A percentile compares a stretch with the other conserved stretches of the same genome.
These are phyloP conservation scores for Zychaea mexicana DNA, from an alignment of 371 early-diverging fungal genomes.

Conservation along the genomic window DNA sequence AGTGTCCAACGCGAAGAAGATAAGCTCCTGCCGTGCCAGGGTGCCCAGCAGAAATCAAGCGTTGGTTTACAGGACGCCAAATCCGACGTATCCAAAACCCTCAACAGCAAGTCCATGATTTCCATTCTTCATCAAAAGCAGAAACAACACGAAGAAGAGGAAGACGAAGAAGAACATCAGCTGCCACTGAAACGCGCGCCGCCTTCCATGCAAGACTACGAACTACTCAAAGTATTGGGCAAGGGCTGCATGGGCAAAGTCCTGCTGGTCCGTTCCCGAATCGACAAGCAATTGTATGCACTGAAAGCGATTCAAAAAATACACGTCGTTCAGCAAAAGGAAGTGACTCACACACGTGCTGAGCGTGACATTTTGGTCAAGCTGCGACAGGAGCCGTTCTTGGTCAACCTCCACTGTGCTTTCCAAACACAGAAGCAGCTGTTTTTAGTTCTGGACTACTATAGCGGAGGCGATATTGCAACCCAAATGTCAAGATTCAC, in stretches of 20 bases:
- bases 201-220: constrained; percentile 45
- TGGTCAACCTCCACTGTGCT: constrained; percentile 71
- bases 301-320: constrained; percentile 76
- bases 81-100: not conserved
- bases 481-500: constrained; percentile 72
- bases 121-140: not conserved
- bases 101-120: not conserved
- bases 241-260: constrained; percentile 79
- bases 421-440: constrained; percentile 73
- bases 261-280: constrained; percentile 58
- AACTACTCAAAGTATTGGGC: constrained; percentile 73
- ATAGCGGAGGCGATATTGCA: constrained; percentile 83
- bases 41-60: not conserved
- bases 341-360: constrained; percentile 62
- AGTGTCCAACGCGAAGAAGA: constrained; percentile 52
- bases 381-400: constrained; percentile 67
- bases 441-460: constrained; percentile 85
- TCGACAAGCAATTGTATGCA: constrained; percentile 58
- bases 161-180: too few relatives aligned
- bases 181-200: not conserved
- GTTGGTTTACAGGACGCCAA: too few relatives aligned
- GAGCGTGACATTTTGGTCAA: constrained; percentile 74
- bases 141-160: not conserved
- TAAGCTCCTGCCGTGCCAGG: constrained; percentile 6
- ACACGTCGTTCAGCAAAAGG: constrained; percentile 62